Evolutionary conservation across 768 basidiomycete species (phyloP).

Genomic region (Boletus edulis): DNA sequence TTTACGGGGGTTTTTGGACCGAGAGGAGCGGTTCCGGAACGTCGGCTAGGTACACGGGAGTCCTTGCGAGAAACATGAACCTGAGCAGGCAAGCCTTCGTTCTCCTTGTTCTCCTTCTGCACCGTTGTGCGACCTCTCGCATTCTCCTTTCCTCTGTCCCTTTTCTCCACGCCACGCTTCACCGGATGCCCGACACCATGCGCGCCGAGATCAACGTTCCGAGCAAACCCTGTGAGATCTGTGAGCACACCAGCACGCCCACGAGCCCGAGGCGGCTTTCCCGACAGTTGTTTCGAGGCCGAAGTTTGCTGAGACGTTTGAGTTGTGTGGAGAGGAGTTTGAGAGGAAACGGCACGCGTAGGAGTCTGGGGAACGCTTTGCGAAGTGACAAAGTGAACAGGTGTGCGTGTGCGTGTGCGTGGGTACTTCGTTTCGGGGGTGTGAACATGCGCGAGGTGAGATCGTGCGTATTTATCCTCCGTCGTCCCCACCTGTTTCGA

Average conservation of each 20-base stretch:
- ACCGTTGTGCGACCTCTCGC: constrained; percentile 3
- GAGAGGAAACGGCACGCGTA: constrained; percentile 21
- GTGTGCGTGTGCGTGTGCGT: not conserved
- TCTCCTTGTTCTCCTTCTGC: constrained; percentile 32
- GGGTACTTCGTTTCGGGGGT: constrained; percentile 14
- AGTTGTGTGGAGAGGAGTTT: constrained; percentile 16
- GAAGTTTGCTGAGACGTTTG: constrained; percentile 7
- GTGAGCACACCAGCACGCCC: constrained; percentile 33
- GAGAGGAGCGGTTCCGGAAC: constrained; percentile 2
- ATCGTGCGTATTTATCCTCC: constrained; percentile 3
- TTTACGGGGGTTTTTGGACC: constrained; percentile 17
- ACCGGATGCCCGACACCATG: constrained; percentile 25
- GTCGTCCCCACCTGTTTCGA: not conserved
- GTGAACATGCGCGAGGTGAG: not conserved
- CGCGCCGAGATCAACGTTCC: constrained; percentile 30
- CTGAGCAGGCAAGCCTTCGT: constrained; percentile 8
- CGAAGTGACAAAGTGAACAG: not conserved
- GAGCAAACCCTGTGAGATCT: constrained; percentile 39
- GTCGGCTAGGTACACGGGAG: not conserved
- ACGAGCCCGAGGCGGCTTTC: constrained; percentile 27
- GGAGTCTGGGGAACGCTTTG: constrained; percentile 7
- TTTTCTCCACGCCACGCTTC: constrained; percentile 30
- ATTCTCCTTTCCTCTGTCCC: constrained; percentile 22
- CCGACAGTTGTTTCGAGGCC: constrained; percentile 23
- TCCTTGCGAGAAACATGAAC: constrained; percentile 9